These are phyloP conservation scores for Jaltomata sinuosa DNA, from an alignment of 257 asterid species.

Conservation along the genomic window DNA sequence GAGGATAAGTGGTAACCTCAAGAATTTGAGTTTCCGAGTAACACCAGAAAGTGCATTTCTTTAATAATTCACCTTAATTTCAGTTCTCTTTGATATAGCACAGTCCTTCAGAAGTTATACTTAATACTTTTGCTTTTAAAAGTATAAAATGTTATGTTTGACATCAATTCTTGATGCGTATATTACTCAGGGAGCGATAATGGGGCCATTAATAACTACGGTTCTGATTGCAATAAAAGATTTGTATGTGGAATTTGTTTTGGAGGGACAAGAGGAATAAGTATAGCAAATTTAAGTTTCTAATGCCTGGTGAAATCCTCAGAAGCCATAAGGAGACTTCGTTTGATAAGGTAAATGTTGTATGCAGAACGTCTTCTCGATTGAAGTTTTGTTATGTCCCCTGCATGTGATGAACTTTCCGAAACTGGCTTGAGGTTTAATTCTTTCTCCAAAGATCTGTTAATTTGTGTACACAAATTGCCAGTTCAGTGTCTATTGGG, in stretches of 20 bases:
- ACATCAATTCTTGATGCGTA: background rate
- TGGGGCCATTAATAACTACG: slow-evolving; percentile 71
- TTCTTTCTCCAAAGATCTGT: background rate
- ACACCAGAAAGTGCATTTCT: too few species aligned
- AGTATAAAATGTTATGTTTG: too few species aligned
- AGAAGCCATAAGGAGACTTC: background rate
- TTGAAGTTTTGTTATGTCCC: background rate
- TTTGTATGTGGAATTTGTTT: slow-evolving; percentile 55
- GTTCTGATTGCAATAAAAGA: slow-evolving; percentile 61
- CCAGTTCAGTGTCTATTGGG: background rate
- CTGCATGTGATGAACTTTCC: background rate
- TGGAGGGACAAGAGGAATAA: slow-evolving; percentile 31
- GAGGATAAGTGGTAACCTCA: too few species aligned
- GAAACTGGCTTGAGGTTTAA: background rate
- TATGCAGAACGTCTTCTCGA: background rate
- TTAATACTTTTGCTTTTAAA: background rate
- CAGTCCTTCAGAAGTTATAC: too few species aligned
- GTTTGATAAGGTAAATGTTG: background rate
- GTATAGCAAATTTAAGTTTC: background rate
- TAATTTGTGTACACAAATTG: background rate
- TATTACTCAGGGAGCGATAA: slow-evolving; percentile 59
- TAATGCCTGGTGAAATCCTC: background rate
- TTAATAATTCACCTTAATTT: too few species aligned
- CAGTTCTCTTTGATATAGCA: too few species aligned
- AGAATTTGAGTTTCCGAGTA: too few species aligned